Evolutionary conservation across 164 flowering plant species (phyloP).

Genomic region (Brasenia schreberi): DNA sequence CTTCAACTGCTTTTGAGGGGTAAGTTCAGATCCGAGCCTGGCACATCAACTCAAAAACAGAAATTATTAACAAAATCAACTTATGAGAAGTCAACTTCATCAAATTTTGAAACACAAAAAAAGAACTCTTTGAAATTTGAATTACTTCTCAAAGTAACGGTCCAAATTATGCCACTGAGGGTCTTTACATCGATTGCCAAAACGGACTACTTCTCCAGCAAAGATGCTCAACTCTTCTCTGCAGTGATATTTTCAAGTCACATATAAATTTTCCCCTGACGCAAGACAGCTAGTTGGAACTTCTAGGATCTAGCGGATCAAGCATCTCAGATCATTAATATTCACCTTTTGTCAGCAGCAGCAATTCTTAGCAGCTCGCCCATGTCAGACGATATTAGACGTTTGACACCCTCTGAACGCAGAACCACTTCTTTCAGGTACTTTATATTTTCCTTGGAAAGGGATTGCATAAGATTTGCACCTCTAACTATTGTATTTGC

Average conservation of each 20-base stretch:
- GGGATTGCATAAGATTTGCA: conserved; percentile 72
- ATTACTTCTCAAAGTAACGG: conserved; percentile 79
- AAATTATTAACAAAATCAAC: not conserved
- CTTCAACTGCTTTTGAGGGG: conserved; percentile 47
- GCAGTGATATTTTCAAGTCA: conserved; percentile 6
- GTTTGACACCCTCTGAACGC: conserved; percentile 75
- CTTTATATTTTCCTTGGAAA: conserved; percentile 56
- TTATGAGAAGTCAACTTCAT: too few relatives aligned
- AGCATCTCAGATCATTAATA: not conserved
- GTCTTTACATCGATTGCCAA: conserved; percentile 94
- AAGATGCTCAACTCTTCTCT: conserved; percentile 80
- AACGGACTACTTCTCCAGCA: conserved; percentile 77
- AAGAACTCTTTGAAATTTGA: conserved; percentile 1
- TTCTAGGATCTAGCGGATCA: not conserved
- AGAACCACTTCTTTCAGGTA: conserved; percentile 64
- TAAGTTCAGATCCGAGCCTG: conserved; percentile 54
- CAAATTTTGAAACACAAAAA: not conserved
- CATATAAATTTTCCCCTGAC: not conserved
- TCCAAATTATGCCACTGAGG: conserved; percentile 91
- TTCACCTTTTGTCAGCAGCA: conserved; percentile 85
- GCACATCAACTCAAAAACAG: conserved; percentile 1
- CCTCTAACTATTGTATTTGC: conserved; percentile 88
- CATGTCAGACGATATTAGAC: conserved; percentile 57
- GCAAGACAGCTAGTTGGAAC: not conserved
- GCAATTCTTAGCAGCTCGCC: conserved; percentile 71